Evolutionary conservation across 768 basidiomycete species (phyloP), one percentile per base, ranked within the genome.

Genomic region (Leccinellum rugosiceps): DNA sequence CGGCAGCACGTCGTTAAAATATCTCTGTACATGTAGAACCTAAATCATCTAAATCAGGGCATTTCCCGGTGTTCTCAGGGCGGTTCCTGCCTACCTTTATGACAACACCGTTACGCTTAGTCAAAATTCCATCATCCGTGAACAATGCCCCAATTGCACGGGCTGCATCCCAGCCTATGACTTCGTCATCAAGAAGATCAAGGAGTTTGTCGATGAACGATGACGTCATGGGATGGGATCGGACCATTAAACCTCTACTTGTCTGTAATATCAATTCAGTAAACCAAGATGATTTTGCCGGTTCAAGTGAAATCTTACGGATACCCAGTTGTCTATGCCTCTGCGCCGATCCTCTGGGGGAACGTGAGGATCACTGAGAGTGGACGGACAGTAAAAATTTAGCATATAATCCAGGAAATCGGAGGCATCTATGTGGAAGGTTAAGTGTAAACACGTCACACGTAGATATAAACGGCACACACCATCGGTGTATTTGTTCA

Each of bases 401-500:
- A 83, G 64, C 54, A 75, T 77, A 35, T 69, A 56, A 54, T 70
- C 66, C 71, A 78, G 68, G 60, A 88, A 87, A 1, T 65, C 56
- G 0, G 71, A 65, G 7, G 84, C 64, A 48, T 80, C 87, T 88
- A 10, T 56, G 34, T 15, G 19, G 3, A 10, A 48, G 47, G 30
- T 49, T 34, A 49, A 4, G 23, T 43, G 7, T 11, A 49, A n/a
- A 25, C n/a, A 47, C 55, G 34, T 50, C 6, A 7, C 17, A 54
- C 52, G 44, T 7, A 26, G 9, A 31, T 44, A 10, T 23, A 3
- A 19, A 26, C 4, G 21, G 21, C 45, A 62, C 80, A 60, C 49
- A 93, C 94, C 85, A 41, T 85, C 79, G 10, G 78, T 76, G 35
- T 85, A 82, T 70, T 94, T 92, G 70, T 98, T 97, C 26, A 94